These are phyloP conservation scores for Monosporascus sp. DNA, from an alignment of 2,329 filamentous ascomycete species.

Conservation along the genomic window DNA sequence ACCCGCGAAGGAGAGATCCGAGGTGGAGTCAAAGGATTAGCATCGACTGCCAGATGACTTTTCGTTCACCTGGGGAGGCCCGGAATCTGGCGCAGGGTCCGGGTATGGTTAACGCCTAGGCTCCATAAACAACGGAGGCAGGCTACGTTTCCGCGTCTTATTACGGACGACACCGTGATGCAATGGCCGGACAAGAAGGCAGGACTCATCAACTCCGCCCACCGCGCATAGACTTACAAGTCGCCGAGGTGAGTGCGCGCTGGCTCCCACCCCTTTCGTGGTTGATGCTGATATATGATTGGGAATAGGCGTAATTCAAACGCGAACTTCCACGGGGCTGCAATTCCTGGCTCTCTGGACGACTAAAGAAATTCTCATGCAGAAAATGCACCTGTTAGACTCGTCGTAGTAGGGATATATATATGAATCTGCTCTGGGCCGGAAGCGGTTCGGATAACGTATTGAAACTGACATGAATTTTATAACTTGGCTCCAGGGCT, in stretches of 20 bases:
- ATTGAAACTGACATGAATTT: too few species aligned
- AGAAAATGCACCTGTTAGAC: too few species aligned
- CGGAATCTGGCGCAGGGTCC: not conserved
- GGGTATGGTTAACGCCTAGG: not conserved
- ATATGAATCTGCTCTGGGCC: too few species aligned
- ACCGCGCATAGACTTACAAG: not conserved
- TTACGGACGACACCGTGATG: not conserved
- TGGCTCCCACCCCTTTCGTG: too few species aligned
- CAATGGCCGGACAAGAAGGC: not conserved
- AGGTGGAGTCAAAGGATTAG: not conserved
- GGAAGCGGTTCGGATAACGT: too few species aligned
- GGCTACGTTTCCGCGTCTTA: not conserved
- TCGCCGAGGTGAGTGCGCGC: not conserved
- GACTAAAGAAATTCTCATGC: not conserved
- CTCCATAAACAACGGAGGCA: not conserved
- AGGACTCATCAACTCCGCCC: not conserved
- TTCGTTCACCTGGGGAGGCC: not conserved
- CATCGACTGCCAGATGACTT: not conserved
- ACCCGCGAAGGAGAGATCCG: not conserved
- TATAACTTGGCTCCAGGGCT: too few species aligned
- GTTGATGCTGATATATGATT: too few species aligned
- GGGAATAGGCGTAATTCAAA: too few species aligned
- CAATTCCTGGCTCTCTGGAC: too few species aligned
- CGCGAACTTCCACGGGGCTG: too few species aligned
- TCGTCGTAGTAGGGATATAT: too few species aligned